These are phyloP conservation scores for Pachysandra terminalis DNA, from an alignment of 164 flowering plant genomes.

Conservation along the genomic window DNA sequence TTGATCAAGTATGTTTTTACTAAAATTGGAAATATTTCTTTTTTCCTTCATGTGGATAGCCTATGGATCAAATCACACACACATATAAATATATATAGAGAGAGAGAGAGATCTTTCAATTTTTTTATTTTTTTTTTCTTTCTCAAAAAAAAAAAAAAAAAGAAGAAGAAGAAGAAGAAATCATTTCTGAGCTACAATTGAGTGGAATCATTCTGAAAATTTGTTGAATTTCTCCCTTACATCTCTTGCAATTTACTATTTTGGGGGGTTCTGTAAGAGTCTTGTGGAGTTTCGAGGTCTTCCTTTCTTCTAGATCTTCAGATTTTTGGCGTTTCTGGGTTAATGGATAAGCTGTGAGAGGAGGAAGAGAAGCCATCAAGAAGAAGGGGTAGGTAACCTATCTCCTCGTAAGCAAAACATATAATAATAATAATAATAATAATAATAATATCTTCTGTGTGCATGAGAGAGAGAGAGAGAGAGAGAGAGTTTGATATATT, in stretches of 20 bases:
- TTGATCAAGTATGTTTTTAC: background rate
- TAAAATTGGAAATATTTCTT: background rate
- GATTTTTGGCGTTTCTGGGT: background rate
- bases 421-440: background rate
- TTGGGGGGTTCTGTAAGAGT: background rate
- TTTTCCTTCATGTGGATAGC: background rate
- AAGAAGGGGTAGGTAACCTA: constrained; percentile 47
- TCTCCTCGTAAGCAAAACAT: constrained; percentile 25
- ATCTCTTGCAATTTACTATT: background rate
- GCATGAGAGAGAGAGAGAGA: background rate
- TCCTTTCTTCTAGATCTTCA: no score
- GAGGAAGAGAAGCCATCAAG: constrained; percentile 35
- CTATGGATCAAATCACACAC: no score
- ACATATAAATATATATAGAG: no score
- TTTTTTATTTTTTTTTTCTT: no score
- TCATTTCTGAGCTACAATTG: no score
- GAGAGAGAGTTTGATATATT: background rate
- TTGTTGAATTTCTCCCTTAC: background rate
- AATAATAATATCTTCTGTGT: background rate
- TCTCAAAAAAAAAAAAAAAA: no score
- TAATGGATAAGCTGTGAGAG: constrained; percentile 63
- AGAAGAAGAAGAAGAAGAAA: no score
- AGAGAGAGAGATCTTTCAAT: no score
- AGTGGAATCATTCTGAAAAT: no score
- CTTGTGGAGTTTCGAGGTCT: no score